Evolutionary conservation across 352 stramenopile species (phyloP).

Genomic region (Phytophthora cactorum): DNA sequence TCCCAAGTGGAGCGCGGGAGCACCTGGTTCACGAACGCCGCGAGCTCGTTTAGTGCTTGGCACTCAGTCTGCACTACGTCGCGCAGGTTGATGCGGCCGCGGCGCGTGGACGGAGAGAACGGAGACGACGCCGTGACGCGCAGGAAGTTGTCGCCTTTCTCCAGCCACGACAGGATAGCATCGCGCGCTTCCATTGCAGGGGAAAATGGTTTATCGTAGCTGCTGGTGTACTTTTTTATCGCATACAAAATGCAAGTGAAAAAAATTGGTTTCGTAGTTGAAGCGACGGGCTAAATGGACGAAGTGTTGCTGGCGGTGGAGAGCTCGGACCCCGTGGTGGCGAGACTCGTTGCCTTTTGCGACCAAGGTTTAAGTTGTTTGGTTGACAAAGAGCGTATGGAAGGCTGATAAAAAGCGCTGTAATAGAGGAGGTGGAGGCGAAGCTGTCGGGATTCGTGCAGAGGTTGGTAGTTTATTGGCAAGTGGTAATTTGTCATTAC

Average conservation of each 20-base stretch:
- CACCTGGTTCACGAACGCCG: conserved; percentile 15
- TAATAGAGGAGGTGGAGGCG: conserved; percentile 33
- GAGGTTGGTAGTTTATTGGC: conserved; percentile 7
- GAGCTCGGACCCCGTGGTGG: conserved; percentile 51
- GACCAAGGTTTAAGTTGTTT: conserved; percentile 30
- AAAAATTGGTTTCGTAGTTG: conserved; percentile 7
- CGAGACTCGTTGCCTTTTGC: conserved; percentile 47
- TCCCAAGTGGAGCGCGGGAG: conserved; percentile 10
- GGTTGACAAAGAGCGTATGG: background rate
- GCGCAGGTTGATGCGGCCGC: background rate
- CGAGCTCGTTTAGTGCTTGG: conserved; percentile 12
- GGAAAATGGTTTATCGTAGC: background rate
- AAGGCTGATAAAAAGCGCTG: background rate
- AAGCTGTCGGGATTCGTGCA: conserved; percentile 28
- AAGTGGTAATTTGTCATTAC: conserved; percentile 2
- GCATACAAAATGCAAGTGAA: conserved; percentile 21
- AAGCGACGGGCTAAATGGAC: conserved; percentile 42
- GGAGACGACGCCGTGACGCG: conserved; percentile 6
- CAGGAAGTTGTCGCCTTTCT: conserved; percentile 23
- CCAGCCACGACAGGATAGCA: conserved; percentile 26
- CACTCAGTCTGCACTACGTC: conserved; percentile 5
- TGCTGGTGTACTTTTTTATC: background rate
- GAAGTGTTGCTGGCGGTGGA: conserved; percentile 48
- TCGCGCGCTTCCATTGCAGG: conserved; percentile 19
- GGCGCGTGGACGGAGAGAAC: conserved; percentile 6